Base-by-base conservation (phyloP, 164 flowering plant species). In the Macadamia tetraphylla region DNA sequence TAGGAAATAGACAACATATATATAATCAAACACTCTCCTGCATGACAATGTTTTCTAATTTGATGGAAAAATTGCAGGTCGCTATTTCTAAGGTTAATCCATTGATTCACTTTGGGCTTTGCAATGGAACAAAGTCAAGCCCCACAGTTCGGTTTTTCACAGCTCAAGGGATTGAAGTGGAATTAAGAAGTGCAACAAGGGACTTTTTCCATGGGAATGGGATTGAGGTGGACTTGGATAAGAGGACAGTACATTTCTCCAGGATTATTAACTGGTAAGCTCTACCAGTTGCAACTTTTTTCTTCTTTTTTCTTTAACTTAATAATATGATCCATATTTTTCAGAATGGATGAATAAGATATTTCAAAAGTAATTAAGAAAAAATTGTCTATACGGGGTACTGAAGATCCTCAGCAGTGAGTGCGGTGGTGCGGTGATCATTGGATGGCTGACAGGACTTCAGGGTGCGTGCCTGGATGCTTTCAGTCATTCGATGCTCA, bases 201-300 rank as follows among this genome's bases (percentile, higher is more conserved):
- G 98, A 94, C 17, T 94, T 80, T 79, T 88, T 94, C 77, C 79
- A 74, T 9, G 80, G 74, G 46, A 78, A 75, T 66, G 92, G 87
- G 17, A 68, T 94, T 30, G 86, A 86, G 68, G 84, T 94, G 51
- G 85, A 89, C 62, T 70, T 90, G 73, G 88, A 80, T 31, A 90
- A 82, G 79, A 85, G 99, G 65, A 88, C 90, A 5, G 88, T 94
- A 23, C 60, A 84, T 69, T 85, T 94, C 57, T 66, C 92, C 3
- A 76, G 84, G 51, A 85, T 92, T 68, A 76, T 92, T 76, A 92
- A 88, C 59, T 94, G 98, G 99, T 94, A 60, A 75, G 81, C 65
- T 23, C 13, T 29, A 49, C 13, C n/a, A 12, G 17, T 31, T 29
- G 12, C 1, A 8, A 23, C 23, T 35, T 8, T 31, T n/a, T 58